Evolutionary conservation across 257 asterid genomes (phyloP).

Genomic region (Rubia yunnanensis): DNA sequence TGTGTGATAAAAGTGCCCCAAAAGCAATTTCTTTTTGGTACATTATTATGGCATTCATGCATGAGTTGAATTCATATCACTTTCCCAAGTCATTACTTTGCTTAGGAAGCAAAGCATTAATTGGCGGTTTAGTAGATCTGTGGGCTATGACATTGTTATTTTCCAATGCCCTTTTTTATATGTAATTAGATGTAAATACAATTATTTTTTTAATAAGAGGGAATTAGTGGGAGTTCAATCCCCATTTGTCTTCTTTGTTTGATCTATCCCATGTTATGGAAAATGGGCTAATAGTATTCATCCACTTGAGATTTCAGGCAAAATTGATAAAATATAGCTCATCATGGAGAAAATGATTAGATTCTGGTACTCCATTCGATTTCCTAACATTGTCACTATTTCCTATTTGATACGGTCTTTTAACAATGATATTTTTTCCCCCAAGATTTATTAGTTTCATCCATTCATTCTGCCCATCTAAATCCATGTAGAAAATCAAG

Average conservation of each 20-base stretch:
- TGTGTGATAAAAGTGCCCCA: background rate
- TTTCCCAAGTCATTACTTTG: conserved; percentile 1
- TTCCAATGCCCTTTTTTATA: background rate
- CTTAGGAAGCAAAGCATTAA: background rate
- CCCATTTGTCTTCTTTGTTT: background rate
- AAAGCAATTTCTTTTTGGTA: background rate
- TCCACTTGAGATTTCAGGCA: background rate
- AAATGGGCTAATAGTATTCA: background rate
- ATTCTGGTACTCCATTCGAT: background rate
- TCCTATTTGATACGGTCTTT: too few species aligned
- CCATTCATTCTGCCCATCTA: too few species aligned
- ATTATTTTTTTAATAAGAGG: too few species aligned
- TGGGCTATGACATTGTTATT: conserved; percentile 2
- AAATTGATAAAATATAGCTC: background rate
- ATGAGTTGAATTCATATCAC: conserved; percentile 12
- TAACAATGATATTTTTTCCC: too few species aligned
- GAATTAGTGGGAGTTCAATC: background rate
- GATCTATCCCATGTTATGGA: background rate
- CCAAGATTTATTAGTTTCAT: too few species aligned
- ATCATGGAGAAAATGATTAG: background rate
- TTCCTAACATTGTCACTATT: too few species aligned
- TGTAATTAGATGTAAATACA: too few species aligned
- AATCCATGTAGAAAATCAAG: too few species aligned
- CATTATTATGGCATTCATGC: conserved; percentile 10
- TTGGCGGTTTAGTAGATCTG: background rate